Conservation (phyloP, 2,329 filamentous ascomycete genomes). For the Pseudogymnoascus sp. region DNA sequence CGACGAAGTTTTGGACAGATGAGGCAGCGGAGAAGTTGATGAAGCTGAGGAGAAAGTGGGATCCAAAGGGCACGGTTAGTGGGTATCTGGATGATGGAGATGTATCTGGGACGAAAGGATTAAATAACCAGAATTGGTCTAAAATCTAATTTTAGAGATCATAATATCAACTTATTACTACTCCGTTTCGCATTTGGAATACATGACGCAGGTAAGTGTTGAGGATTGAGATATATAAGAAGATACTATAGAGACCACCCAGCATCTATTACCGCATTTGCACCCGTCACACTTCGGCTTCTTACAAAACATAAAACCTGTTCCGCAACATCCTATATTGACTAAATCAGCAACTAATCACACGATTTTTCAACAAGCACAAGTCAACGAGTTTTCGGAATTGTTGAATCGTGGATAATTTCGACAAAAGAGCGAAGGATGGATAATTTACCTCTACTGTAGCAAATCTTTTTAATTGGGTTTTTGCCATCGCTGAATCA, state of each 20-base stretch:
- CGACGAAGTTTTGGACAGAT: constrained; percentile 42
- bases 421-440: constrained; percentile 8
- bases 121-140: constrained; percentile 29
- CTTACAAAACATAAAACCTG: constrained; percentile 45
- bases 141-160: background rate
- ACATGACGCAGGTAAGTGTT: background rate
- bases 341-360: constrained; percentile 5
- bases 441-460: constrained; percentile 40
- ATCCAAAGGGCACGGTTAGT: constrained; percentile 35
- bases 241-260: constrained; percentile 27
- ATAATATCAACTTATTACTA: background rate
- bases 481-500: constrained; percentile 44
- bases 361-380: background rate
- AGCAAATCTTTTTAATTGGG: constrained; percentile 52
- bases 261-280: constrained; percentile 45
- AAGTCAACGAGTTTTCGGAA: no score
- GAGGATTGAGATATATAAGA: background rate
- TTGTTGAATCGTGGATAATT: background rate
- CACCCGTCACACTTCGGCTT: constrained; percentile 43
- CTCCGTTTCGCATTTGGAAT: background rate
- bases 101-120: constrained; percentile 34
- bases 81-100: constrained; percentile 42
- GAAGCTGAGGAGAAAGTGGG: constrained; percentile 37
- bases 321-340: constrained; percentile 43
- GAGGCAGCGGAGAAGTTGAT: constrained; percentile 36